A percentile compares a stretch with the other conserved stretches of the same genome.
These are phyloP conservation scores for Ophiostoma himal-ulmi DNA, from an alignment of 2,329 filamentous ascomycete genomes.

Conservation along the genomic window DNA sequence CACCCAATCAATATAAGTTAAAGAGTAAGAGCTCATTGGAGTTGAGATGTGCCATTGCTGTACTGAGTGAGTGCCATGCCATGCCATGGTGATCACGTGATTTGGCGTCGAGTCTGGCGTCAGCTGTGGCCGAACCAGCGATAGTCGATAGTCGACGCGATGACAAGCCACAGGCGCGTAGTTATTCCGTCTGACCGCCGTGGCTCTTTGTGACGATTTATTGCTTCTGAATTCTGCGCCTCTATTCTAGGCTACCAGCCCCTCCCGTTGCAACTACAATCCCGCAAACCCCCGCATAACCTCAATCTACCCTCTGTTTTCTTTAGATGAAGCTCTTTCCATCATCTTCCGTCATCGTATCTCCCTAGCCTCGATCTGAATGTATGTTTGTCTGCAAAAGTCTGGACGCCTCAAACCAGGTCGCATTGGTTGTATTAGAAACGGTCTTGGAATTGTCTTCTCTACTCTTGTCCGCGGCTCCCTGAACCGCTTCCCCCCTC, in stretches of 20 bases:
- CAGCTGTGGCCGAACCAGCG: not conserved
- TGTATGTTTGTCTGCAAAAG: not conserved
- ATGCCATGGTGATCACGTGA: conserved; percentile 27
- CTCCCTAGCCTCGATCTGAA: not conserved
- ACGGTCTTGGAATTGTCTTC: not conserved
- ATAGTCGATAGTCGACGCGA: conserved; percentile 20
- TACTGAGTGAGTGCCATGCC: no score
- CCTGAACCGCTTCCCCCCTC: not conserved
- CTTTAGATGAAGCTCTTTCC: not conserved
- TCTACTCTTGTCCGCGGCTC: not conserved
- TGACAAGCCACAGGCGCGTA: conserved; percentile 29
- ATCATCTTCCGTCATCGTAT: not conserved
- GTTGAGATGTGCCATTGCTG: no score
- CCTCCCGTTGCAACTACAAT: not conserved
- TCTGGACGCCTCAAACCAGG: not conserved
- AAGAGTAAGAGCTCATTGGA: no score
- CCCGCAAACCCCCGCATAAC: no score
- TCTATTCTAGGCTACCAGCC: not conserved
- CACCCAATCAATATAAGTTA: no score
- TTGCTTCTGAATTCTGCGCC: not conserved
- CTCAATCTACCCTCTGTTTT: not conserved
- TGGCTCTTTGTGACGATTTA: not conserved
- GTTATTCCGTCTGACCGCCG: not conserved
- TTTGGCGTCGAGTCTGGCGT: conserved; percentile 26
- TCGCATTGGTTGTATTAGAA: not conserved